These are phyloP conservation scores for Phytophthora sansomeana DNA, from an alignment of 352 stramenopile genomes.

Conservation along the genomic window DNA sequence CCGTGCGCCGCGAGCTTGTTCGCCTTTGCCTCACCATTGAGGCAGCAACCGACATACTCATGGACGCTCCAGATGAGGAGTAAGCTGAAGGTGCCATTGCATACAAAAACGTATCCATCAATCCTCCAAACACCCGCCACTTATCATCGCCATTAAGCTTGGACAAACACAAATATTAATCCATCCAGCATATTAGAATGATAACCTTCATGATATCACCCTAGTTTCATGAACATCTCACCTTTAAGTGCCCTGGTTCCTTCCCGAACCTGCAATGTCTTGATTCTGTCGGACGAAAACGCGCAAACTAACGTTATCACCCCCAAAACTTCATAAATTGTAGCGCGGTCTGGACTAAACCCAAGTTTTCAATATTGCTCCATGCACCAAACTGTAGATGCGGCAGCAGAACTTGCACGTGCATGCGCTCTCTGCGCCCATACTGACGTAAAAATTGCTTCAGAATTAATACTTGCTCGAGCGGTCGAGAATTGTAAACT, in stretches of 20 bases:
- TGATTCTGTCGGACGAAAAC: conserved; percentile 7
- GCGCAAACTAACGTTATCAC: neutral
- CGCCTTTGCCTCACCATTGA: conserved; percentile 84
- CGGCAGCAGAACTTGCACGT: conserved; percentile 9
- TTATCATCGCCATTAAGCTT: neutral
- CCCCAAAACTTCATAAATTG: conserved; percentile 3
- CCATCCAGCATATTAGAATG: conserved; percentile 15
- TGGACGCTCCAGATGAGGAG: conserved; percentile 36
- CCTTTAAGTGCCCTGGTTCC: too few relatives aligned
- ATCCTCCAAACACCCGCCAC: neutral
- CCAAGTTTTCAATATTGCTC: conserved; percentile 27
- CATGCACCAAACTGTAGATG: conserved; percentile 8
- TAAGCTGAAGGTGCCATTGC: conserved; percentile 9
- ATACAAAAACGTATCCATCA: conserved; percentile 16
- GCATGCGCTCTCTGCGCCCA: conserved; percentile 6
- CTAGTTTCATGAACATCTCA: neutral
- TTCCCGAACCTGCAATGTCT: neutral
- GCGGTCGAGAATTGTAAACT: conserved; percentile 82
- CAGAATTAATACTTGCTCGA: conserved; percentile 60
- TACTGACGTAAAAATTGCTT: conserved; percentile 11
- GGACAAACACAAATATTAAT: conserved; percentile 10
- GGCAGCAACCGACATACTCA: conserved; percentile 73
- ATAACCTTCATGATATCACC: neutral
- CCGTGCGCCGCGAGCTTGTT: conserved; percentile 80
- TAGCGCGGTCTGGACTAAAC: conserved; percentile 10